These are phyloP conservation scores for Cicer chorassanicum DNA, from an alignment of 306 rosid species.

Conservation along the genomic window DNA sequence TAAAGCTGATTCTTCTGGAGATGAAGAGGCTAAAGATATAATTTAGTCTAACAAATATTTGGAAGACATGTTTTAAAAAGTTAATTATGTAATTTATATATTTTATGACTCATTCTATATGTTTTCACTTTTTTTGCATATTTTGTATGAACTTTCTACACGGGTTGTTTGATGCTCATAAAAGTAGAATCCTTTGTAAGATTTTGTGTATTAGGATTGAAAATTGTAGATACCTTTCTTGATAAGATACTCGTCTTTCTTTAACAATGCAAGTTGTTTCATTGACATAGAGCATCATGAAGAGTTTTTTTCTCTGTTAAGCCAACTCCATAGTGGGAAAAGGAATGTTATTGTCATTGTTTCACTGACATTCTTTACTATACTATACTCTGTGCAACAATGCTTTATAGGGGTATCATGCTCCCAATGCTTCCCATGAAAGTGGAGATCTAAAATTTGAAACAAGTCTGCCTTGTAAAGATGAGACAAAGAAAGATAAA, in stretches of 20 bases:
- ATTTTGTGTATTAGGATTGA: conserved; percentile 10
- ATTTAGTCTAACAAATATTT: conserved; percentile 21
- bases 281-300: conserved; percentile 19
- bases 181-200: conserved; percentile 3
- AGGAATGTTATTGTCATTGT: conserved; percentile 20
- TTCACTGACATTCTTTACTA: conserved; percentile 41
- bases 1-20: conserved; percentile 3
- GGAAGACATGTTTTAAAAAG: conserved; percentile 3
- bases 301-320: background rate
- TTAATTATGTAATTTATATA: conserved; percentile 19
- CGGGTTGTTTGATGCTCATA: background rate
- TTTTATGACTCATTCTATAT: conserved; percentile 8
- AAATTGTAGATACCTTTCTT: conserved; percentile 28
- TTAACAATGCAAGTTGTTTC: conserved; percentile 30
- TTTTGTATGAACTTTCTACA: background rate
- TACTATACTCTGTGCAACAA: conserved; percentile 36
- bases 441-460: conserved; percentile 39
- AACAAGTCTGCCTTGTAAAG: conserved; percentile 37
- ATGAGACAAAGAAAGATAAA: conserved; percentile 43
- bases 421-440: conserved; percentile 43
- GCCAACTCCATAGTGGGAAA: background rate
- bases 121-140: conserved; percentile 16
- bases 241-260: conserved; percentile 14
- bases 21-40: conserved; percentile 4
- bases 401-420: conserved; percentile 50